A percentile compares a stretch with the other conserved stretches of the same genome.
Conservation (phyloP, 768 basidiomycete genomes). For the Cystobasidium tubakii region DNA sequence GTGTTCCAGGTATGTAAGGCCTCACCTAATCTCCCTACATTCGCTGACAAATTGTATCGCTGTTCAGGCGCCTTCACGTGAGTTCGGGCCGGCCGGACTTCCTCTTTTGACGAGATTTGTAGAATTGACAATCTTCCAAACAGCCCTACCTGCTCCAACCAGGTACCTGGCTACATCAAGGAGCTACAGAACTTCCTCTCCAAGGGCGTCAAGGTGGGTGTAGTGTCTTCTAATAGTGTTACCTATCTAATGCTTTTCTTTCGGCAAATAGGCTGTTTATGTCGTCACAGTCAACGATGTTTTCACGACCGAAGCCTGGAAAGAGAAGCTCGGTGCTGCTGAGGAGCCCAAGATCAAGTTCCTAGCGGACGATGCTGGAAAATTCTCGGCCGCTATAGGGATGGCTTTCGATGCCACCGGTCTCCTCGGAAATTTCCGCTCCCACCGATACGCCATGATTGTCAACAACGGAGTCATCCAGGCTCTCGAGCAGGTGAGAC, state of each 20-base stretch:
- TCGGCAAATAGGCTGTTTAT: conserved; percentile 17
- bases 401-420: conserved; percentile 21
- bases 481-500: conserved; percentile 14
- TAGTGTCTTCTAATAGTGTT: not conserved
- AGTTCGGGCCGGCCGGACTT: not conserved
- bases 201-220: conserved; percentile 28
- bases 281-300: conserved; percentile 34
- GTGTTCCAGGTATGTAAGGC: conserved; percentile 16
- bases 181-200: conserved; percentile 14
- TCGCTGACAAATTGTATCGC: not conserved
- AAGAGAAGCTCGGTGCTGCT: conserved; percentile 20
- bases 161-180: conserved; percentile 32
- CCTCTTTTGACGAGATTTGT: not conserved
- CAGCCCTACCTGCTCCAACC: conserved; percentile 32
- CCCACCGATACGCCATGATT: conserved; percentile 22
- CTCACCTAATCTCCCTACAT: not conserved
- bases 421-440: conserved; percentile 12
- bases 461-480: conserved; percentile 31
- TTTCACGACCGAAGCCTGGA: conserved; percentile 20
- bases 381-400: conserved; percentile 19
- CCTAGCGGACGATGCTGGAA: conserved; percentile 17
- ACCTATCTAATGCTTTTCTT: too few species aligned
- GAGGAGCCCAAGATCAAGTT: conserved; percentile 18
- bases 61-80: conserved; percentile 19
- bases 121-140: too few species aligned